These are phyloP conservation scores for Apiosordaria backusii DNA, from an alignment of 495 filamentous ascomycete genomes.

Conservation along the genomic window DNA sequence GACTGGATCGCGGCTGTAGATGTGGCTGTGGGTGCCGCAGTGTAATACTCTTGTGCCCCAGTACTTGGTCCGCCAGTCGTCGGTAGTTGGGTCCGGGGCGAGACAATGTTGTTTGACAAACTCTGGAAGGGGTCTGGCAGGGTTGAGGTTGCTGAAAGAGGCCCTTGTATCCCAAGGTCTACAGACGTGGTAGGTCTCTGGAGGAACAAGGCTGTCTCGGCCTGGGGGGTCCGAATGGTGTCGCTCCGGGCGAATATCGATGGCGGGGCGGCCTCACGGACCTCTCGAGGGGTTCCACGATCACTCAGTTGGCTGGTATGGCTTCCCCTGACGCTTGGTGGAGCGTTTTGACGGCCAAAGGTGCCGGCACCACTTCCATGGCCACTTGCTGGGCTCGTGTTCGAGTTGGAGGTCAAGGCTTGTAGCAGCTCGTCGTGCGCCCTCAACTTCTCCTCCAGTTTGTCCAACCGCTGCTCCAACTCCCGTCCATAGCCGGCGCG, in stretches of 20 bases:
- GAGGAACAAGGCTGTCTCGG: slow-evolving; percentile 60
- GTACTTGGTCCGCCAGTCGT: slow-evolving; percentile 28
- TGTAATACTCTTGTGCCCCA: slow-evolving; percentile 45
- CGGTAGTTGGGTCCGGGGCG: slow-evolving; percentile 35
- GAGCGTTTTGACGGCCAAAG: slow-evolving; percentile 41
- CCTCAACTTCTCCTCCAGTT: slow-evolving; percentile 49
- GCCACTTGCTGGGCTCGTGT: slow-evolving; percentile 26
- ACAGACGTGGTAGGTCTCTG: slow-evolving; percentile 52
- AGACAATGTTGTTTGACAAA: slow-evolving; percentile 30
- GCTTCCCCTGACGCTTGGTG: slow-evolving; percentile 46
- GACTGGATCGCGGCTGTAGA: slow-evolving; percentile 36
- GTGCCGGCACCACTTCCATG: slow-evolving; percentile 42
- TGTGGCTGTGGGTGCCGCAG: slow-evolving; percentile 19
- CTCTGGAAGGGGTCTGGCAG: slow-evolving; percentile 36
- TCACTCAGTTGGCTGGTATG: slow-evolving; percentile 44
- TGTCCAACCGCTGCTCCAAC: slow-evolving; percentile 72
- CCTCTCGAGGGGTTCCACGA: slow-evolving; percentile 44
- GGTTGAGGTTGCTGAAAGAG: slow-evolving; percentile 20
- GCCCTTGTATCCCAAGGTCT: slow-evolving; percentile 36
- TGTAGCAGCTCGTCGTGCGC: slow-evolving; percentile 48
- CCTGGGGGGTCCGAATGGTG: slow-evolving; percentile 47
- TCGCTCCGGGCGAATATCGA: slow-evolving; percentile 34
- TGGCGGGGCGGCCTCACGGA: slow-evolving; percentile 28
- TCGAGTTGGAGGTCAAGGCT: slow-evolving; percentile 23
- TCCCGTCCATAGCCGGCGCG: slow-evolving; percentile 85